Conservation (phyloP, 2,329 filamentous ascomycete species). For the Albophoma yamanashiensis region DNA sequence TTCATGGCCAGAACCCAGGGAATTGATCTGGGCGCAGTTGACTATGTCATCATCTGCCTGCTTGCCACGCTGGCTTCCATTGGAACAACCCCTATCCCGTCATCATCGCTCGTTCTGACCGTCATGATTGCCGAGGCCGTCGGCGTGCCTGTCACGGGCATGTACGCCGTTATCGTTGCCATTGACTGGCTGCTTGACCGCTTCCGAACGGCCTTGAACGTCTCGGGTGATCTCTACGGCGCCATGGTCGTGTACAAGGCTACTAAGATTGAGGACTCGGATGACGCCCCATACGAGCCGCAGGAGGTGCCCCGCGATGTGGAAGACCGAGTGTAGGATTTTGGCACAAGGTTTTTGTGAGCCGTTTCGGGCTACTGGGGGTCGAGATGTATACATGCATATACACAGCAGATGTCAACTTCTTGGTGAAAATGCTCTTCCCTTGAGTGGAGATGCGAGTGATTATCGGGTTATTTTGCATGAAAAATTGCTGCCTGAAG, state of each 20-base stretch:
- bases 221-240: neutral
- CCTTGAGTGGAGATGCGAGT: neutral
- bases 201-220: neutral
- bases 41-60: neutral
- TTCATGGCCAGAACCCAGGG: neutral
- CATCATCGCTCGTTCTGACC: neutral
- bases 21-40: neutral
- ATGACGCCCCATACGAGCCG: neutral
- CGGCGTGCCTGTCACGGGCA: neutral
- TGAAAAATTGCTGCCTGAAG: neutral
- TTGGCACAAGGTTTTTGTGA: neutral
- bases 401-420: neutral
- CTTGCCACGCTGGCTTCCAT: neutral
- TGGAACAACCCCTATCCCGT: neutral
- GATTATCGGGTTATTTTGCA: neutral
- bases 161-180: neutral
- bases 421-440: neutral
- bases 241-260: neutral
- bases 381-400: neutral
- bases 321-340: neutral
- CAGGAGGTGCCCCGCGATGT: neutral
- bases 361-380: neutral
- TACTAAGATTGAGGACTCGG: neutral
- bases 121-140: neutral
- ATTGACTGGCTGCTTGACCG: neutral